phyloP scores from a whole-genome alignment of 352 stramenopile species.

The Phytophthora cactorum region DNA sequence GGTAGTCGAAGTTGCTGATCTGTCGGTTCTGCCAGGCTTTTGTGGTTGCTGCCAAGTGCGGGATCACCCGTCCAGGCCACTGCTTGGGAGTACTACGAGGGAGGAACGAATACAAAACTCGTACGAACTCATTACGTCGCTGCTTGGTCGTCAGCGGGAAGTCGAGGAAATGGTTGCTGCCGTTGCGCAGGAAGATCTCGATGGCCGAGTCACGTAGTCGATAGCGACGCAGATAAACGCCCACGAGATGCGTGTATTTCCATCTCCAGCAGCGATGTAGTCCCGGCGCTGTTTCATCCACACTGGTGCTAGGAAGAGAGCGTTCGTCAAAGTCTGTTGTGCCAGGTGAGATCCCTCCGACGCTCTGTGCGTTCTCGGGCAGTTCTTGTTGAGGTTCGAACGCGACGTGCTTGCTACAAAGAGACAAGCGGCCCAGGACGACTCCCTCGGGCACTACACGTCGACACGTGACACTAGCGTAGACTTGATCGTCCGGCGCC shows the following conservation, averaged over 20 bases:
- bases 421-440: slow-evolving; percentile 67
- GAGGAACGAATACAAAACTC: slow-evolving; percentile 80
- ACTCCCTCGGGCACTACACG: slow-evolving; percentile 82
- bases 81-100: slow-evolving; percentile 76
- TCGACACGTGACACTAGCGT: slow-evolving; percentile 62
- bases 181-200: slow-evolving; percentile 84
- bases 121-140: slow-evolving; percentile 79
- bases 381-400: slow-evolving; percentile 63
- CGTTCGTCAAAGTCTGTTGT: slow-evolving; percentile 31
- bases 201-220: slow-evolving; percentile 83
- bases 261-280: slow-evolving; percentile 80
- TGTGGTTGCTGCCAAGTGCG: slow-evolving; percentile 56
- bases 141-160: slow-evolving; percentile 73
- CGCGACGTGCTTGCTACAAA: slow-evolving; percentile 65
- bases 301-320: slow-evolving; percentile 17
- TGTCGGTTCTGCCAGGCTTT: slow-evolving; percentile 84
- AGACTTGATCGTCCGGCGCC: slow-evolving; percentile 64
- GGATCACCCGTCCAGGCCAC: slow-evolving; percentile 65
- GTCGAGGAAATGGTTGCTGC: slow-evolving; percentile 83
- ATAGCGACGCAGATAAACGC: slow-evolving; percentile 82
- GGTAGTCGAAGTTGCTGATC: slow-evolving; percentile 96
- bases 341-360: slow-evolving; percentile 8
- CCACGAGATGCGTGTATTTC: slow-evolving; percentile 81
- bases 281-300: slow-evolving; percentile 69
- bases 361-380: slow-evolving; percentile 11